These are phyloP conservation scores for Ricinus communis DNA, from an alignment of 345 rosid genomes.

Conservation along the genomic window DNA sequence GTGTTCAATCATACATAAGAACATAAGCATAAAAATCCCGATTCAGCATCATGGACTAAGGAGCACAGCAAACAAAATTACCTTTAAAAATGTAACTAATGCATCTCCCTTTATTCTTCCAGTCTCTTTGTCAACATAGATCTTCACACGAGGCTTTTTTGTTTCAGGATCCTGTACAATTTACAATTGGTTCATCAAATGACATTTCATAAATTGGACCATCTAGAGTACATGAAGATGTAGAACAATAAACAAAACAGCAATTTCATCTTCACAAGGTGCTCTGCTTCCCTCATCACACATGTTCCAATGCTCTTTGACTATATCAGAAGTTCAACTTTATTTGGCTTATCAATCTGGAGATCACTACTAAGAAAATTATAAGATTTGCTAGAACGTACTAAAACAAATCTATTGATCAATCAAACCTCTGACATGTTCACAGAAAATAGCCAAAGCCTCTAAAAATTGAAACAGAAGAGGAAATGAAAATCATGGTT, in stretches of 20 bases:
- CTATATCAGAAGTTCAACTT: not conserved
- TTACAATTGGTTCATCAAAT: constrained; percentile 16
- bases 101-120: constrained; percentile 95
- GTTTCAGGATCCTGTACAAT: constrained; percentile 73
- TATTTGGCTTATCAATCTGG: not conserved
- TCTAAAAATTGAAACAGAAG: not conserved
- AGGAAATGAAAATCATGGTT: not conserved
- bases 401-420: no score
- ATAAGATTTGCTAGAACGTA: not conserved
- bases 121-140: constrained; percentile 81
- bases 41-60: constrained; percentile 10
- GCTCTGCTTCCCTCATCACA: not conserved
- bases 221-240: not conserved
- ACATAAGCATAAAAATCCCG: not conserved
- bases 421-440: not conserved
- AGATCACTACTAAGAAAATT: not conserved
- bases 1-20: constrained; percentile 16
- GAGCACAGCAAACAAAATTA: constrained; percentile 33
- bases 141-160: constrained; percentile 88
- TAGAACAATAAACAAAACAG: not conserved
- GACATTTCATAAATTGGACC: constrained; percentile 7
- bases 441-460: not conserved
- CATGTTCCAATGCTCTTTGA: not conserved
- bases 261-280: not conserved
- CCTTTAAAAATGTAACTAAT: constrained; percentile 88